Conservation (phyloP, 2,329 filamentous ascomycete genomes). For the Fusarium agapanthi region DNA sequence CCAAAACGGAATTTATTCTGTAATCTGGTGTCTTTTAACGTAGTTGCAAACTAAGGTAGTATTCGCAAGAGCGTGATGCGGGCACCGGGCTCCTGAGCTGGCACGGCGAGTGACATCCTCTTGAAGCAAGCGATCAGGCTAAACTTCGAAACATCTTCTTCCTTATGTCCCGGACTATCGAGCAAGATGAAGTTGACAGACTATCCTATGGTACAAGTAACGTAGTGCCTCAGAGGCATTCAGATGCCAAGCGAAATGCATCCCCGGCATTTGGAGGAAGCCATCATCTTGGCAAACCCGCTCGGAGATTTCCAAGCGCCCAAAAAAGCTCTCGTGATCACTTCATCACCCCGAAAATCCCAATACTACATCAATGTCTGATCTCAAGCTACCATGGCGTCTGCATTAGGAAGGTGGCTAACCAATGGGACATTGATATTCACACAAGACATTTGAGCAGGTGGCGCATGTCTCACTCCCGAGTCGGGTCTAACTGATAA, state of each 20-base stretch:
- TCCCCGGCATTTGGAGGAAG: neutral
- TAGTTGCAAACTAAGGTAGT: slow-evolving; percentile 3
- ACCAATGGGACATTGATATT: neutral
- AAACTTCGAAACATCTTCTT: neutral
- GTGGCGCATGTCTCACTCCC: slow-evolving; percentile 15
- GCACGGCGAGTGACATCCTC: neutral
- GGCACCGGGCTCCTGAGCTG: neutral
- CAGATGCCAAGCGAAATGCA: neutral
- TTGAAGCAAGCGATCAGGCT: neutral
- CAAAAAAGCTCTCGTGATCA: neutral
- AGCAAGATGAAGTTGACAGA: neutral
- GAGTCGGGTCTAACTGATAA: neutral
- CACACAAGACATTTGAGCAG: slow-evolving; percentile 8
- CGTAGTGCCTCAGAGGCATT: neutral
- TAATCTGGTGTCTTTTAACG: neutral
- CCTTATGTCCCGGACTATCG: neutral
- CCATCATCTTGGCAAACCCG: neutral
- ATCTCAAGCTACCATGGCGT: neutral
- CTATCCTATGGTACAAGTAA: neutral
- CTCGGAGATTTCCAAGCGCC: neutral
- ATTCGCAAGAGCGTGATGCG: slow-evolving; percentile 9
- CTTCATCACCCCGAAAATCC: neutral
- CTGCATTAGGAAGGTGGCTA: slow-evolving; percentile 14
- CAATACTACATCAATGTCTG: slow-evolving; percentile 3
- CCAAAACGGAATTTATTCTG: neutral